These are phyloP conservation scores for Breviolum minutum DNA, from an alignment of 73 alveolate genomes.

Conservation along the genomic window DNA sequence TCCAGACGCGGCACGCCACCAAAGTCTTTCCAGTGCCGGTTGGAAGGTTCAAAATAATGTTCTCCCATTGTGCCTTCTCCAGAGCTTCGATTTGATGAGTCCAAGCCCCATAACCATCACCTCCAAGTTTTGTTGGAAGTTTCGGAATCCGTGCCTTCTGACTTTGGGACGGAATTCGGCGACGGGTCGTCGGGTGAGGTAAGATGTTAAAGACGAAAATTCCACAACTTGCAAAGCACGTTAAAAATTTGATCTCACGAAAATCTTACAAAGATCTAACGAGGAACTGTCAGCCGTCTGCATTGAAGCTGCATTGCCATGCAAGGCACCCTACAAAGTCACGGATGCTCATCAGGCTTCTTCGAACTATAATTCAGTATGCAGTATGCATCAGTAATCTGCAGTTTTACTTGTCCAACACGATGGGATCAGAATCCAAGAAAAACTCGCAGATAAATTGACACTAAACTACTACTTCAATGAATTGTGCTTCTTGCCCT, in stretches of 20 bases:
- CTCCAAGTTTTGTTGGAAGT: no score
- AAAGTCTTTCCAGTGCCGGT: slow-evolving; percentile 93
- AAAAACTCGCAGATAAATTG: no score
- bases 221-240: not conserved
- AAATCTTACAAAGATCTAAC: not conserved
- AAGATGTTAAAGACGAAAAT: not conserved
- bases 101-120: slow-evolving; percentile 74
- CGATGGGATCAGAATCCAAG: no score
- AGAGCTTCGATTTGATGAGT: slow-evolving; percentile 67
- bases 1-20: slow-evolving; percentile 54
- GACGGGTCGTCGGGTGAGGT: not conserved
- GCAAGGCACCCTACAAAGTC: not conserved
- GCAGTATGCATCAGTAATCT: no score
- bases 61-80: not conserved
- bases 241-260: not conserved
- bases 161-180: not conserved
- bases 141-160: not conserved
- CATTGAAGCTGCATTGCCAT: slow-evolving; percentile 2
- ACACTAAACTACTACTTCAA: no score
- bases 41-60: slow-evolving; percentile 75
- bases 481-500: no score
- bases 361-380: no score
- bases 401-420: no score
- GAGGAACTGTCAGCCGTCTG: slow-evolving; percentile 28
- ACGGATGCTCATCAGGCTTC: no score